These are phyloP conservation scores for Porphyrellus cyaneotinctus DNA, from an alignment of 768 basidiomycete genomes.

Conservation along the genomic window DNA sequence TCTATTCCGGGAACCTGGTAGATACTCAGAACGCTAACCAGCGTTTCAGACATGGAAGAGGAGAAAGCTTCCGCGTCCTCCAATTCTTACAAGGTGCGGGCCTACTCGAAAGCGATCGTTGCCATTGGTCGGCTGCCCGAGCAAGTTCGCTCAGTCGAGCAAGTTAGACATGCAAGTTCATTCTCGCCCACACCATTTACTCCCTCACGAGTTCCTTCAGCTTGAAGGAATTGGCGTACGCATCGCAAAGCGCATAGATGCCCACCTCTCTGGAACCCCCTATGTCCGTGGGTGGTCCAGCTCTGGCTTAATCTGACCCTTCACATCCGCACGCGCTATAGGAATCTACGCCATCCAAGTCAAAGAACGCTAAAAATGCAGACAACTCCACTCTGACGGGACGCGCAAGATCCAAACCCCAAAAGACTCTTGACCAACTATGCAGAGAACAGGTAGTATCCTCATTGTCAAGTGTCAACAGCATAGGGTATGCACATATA, in stretches of 20 bases:
- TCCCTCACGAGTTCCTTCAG: constrained; percentile 18
- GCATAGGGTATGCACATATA: constrained; percentile 44
- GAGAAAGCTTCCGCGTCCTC: constrained; percentile 34
- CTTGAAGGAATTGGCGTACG: constrained; percentile 35
- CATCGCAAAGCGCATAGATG: constrained; percentile 45
- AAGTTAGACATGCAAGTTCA: constrained; percentile 31
- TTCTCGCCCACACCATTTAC: neutral
- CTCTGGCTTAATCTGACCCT: neutral
- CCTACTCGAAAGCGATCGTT: constrained; percentile 47
- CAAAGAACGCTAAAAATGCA: neutral
- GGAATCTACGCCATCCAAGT: constrained; percentile 13
- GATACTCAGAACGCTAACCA: neutral
- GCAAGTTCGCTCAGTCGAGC: constrained; percentile 42
- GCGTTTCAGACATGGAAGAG: constrained; percentile 36
- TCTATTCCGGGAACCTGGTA: neutral
- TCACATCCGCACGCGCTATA: constrained; percentile 5
- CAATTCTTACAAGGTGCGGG: constrained; percentile 49
- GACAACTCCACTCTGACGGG: constrained; percentile 7
- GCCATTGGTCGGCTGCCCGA: constrained; percentile 37
- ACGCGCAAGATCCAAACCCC: constrained; percentile 1
- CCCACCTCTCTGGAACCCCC: constrained; percentile 32
- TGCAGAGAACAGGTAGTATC: constrained; percentile 28
- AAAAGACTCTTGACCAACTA: constrained; percentile 25
- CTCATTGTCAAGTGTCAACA: constrained; percentile 37
- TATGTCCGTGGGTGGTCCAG: constrained; percentile 33